Evolutionary conservation across 805 yeast genomes (phyloP), one percentile per base, ranked within the genome.

Genomic region (Zygosaccharomyces bisporus): DNA sequence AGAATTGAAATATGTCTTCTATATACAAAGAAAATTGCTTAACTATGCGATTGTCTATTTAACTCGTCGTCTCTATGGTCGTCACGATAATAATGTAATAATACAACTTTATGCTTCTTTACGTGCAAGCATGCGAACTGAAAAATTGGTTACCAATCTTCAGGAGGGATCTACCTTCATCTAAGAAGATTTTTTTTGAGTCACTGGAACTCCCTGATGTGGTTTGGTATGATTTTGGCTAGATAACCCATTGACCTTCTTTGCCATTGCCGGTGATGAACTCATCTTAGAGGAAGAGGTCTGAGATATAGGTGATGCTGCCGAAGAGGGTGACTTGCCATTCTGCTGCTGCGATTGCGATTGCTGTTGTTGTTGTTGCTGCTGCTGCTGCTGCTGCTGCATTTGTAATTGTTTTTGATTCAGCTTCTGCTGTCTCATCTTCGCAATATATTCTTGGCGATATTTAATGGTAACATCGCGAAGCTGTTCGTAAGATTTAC

Each of bases 401-500:
- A 54, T 46, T 29, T 47, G 39, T 31, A 53, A 60, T 33, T 60
- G 55, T 37, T 61, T 59, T 13, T 51, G 46, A 5, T 49, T 50
- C 13, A 50, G 21, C 37, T 65, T 69, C 41, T 63, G 64, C 39
- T 61, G 63, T 46, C 63, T 67, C 39, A 67, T 64, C 37, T 57
- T 64, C 17, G 58, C 55, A 24, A 63, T 57, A 38, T 64, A 68
- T 64, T 78, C 89, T 66, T 82, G 80, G 53, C 93, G 74, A 65
- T 81, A 80, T 57, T 79, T 75, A 44, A 86, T 45, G 16, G 67
- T 80, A 16, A 90, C 83, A 59, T 89, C 88, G 55, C 87, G 71
- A 51, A 82, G 69, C 40, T 81, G 75, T 43, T 89, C 96, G 59
- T 86, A 86, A 0, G 96, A 82, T 63, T 90, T 91, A 3, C 93